Percentiles rank a stretch among this genome's conserved stretches.
phyloP scores from a whole-genome alignment of 73 alveolate genomes.

The Paramecium caudatum region DNA sequence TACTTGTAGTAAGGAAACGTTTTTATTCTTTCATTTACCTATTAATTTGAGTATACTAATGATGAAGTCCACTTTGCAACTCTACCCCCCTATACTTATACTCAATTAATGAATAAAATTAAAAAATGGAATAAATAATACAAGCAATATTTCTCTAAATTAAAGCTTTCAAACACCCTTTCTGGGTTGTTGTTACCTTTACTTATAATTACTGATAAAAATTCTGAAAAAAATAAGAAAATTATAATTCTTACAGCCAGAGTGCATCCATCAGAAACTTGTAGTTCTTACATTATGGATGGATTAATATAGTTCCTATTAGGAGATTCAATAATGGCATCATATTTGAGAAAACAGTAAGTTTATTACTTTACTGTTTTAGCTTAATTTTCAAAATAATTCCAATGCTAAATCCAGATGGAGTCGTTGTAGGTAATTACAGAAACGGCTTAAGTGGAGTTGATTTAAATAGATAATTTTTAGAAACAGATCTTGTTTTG shows the following conservation, averaged over 20 bases:
- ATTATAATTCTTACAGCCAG: constrained; percentile 88
- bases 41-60: constrained; percentile 82
- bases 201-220: constrained; percentile 66
- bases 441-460: constrained; percentile 74
- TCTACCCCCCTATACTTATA: constrained; percentile 89
- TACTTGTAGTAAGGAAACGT: neutral
- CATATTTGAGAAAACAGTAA: constrained; percentile 37
- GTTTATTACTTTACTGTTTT: neutral
- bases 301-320: constrained; percentile 86
- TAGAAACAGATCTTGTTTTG: constrained; percentile 50
- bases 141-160: constrained; percentile 28
- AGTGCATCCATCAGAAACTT: constrained; percentile 96
- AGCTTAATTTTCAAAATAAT: constrained; percentile 66
- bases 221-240: constrained; percentile 75
- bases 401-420: constrained; percentile 76
- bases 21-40: constrained; percentile 86
- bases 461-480: constrained; percentile 70
- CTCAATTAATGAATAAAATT: constrained; percentile 81
- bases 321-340: constrained; percentile 82
- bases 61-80: constrained; percentile 92
- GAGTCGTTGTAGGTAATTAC: constrained; percentile 72
- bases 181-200: constrained; percentile 71
- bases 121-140: constrained; percentile 9
- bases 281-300: constrained; percentile 88
- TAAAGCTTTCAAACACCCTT: constrained; percentile 33